Evolutionary conservation across 805 yeast genomes (phyloP).

Genomic region (Candida krabiensis): DNA sequence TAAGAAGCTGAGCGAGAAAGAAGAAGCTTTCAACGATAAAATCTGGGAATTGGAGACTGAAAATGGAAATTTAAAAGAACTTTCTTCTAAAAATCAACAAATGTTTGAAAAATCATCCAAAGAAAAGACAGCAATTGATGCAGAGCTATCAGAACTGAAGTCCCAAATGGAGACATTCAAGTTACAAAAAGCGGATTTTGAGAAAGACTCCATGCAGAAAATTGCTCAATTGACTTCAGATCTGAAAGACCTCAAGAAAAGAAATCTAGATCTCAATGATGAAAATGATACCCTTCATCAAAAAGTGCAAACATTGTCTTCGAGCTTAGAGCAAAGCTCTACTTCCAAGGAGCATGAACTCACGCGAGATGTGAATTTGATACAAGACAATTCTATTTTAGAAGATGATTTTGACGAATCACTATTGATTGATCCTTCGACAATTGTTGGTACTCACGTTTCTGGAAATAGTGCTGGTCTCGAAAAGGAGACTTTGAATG

Average conservation of each 20-base stretch:
- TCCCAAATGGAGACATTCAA: constrained; percentile 50
- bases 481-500: constrained; percentile 64
- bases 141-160: constrained; percentile 35
- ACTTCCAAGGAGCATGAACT: background rate
- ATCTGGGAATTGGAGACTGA: constrained; percentile 67
- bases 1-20: constrained; percentile 37
- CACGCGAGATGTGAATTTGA: constrained; percentile 10
- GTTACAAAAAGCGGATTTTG: constrained; percentile 39
- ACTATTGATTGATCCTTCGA: constrained; percentile 32
- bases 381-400: constrained; percentile 24
- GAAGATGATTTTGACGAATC: constrained; percentile 39
- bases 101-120: constrained; percentile 42
- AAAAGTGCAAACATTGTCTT: constrained; percentile 30
- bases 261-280: constrained; percentile 62
- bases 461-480: constrained; percentile 46
- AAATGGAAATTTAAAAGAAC: constrained; percentile 40
- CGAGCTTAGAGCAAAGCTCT: background rate
- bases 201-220: constrained; percentile 37
- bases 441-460: constrained; percentile 34
- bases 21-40: constrained; percentile 53
- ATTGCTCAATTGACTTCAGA: constrained; percentile 41
- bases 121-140: constrained; percentile 29
- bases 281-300: constrained; percentile 60
- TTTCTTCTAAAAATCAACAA: constrained; percentile 38
- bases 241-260: constrained; percentile 46